Conservation (phyloP, 73 alveolate species). For the Tetrahymena elliotti region DNA sequence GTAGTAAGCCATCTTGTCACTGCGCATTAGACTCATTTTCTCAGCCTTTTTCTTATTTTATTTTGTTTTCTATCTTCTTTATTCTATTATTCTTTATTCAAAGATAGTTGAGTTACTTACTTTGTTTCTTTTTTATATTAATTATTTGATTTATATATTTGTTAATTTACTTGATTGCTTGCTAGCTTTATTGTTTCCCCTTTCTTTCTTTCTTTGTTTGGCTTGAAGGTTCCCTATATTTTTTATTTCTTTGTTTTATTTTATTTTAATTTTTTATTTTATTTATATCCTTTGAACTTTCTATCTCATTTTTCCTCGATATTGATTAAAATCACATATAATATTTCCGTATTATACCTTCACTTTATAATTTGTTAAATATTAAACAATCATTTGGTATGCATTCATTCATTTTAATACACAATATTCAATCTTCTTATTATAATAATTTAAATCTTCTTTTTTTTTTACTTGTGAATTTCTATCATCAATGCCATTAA, state of each 20-base stretch:
- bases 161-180: background rate
- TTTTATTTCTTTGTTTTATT: background rate
- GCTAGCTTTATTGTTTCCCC: background rate
- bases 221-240: background rate
- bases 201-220: too few relatives aligned
- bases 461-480: background rate
- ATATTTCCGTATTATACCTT: background rate
- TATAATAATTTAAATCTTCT: background rate
- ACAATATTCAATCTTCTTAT: background rate
- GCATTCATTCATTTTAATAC: background rate
- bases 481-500: background rate
- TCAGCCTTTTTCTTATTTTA: background rate
- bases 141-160: background rate
- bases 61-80: background rate
- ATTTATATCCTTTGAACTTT: background rate
- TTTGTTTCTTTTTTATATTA: too few relatives aligned
- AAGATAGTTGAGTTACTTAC: background rate
- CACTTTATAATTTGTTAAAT: background rate
- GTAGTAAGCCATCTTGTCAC: slow-evolving; percentile 90
- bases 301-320: background rate
- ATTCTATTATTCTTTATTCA: background rate
- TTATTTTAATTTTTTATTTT: background rate
- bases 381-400: background rate
- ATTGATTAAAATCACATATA: background rate
- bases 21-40: slow-evolving; percentile 73